Evolutionary conservation across 2,329 filamentous ascomycete genomes (phyloP).

Genomic region (Beauveria sp.): DNA sequence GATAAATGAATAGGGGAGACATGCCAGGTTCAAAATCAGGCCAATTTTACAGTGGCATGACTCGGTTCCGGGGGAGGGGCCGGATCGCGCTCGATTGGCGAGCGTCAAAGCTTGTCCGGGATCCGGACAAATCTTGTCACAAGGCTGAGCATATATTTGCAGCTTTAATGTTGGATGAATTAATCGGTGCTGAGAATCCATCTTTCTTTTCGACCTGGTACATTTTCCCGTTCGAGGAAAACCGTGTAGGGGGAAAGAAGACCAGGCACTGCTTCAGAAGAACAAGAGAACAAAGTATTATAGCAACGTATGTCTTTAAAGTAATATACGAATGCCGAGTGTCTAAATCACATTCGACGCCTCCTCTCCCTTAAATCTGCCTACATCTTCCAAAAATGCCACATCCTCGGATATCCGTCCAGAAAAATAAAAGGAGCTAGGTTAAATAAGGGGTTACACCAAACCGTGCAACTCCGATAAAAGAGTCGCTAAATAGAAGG

Average conservation of each 20-base stretch:
- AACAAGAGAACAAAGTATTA: background rate
- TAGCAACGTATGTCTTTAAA: constrained; percentile 7
- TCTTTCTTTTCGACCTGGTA: background rate
- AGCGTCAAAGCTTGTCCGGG: background rate
- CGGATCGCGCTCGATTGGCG: background rate
- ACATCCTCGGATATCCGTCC: constrained; percentile 4
- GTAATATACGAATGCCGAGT: constrained; percentile 10
- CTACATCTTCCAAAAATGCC: constrained; percentile 5
- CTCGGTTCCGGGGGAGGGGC: background rate
- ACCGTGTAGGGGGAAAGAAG: background rate
- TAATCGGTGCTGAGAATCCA: too few species aligned
- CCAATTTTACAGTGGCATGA: too few species aligned
- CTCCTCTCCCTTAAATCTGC: constrained; percentile 2
- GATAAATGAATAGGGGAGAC: too few species aligned
- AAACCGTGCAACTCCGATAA: constrained; percentile 10
- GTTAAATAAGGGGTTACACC: constrained; percentile 6
- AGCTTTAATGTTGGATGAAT: background rate
- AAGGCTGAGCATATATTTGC: background rate
- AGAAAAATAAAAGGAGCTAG: background rate
- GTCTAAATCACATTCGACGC: constrained; percentile 1
- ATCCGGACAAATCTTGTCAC: background rate
- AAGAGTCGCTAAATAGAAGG: constrained; percentile 13
- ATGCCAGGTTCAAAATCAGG: too few species aligned
- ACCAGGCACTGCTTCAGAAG: background rate
- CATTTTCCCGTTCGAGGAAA: background rate